Conservation (phyloP, 2,329 filamentous ascomycete species). For the Hypoxylon sp. region DNA sequence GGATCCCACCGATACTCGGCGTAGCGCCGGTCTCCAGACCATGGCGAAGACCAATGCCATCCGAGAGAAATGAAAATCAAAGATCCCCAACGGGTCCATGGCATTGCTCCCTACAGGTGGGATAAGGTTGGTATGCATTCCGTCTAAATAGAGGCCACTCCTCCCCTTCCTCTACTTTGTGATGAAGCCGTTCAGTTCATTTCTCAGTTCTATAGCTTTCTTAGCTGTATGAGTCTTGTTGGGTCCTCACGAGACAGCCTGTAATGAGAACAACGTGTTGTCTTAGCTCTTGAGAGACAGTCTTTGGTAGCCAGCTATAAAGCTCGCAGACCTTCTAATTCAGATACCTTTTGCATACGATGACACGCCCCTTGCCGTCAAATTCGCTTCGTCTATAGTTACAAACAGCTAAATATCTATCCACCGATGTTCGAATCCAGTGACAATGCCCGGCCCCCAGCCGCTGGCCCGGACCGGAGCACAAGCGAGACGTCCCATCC, state of each 20-base stretch:
- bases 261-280: constrained; percentile 6
- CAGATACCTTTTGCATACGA: constrained; percentile 29
- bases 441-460: not conserved
- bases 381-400: constrained; percentile 7
- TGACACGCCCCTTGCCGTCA: constrained; percentile 24
- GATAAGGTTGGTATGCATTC: constrained; percentile 2
- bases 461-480: constrained; percentile 7
- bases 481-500: not conserved
- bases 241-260: constrained; percentile 3
- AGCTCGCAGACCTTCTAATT: constrained; percentile 11
- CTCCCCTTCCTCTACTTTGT: constrained; percentile 4
- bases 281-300: not conserved
- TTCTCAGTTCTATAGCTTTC: constrained; percentile 8
- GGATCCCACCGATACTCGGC: constrained; percentile 39
- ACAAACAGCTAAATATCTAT: not conserved
- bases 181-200: constrained; percentile 21
- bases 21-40: constrained; percentile 4
- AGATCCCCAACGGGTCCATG: constrained; percentile 11
- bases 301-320: constrained; percentile 6
- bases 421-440: constrained; percentile 32
- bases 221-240: constrained; percentile 8
- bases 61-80: constrained; percentile 14
- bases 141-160: constrained; percentile 23
- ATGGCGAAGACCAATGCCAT: constrained; percentile 19
- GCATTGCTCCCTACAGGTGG: constrained; percentile 1